A percentile compares a stretch with the other conserved stretches of the same genome.
phyloP scores from a whole-genome alignment of 2,329 filamentous ascomycete species.

The Fusarium tricinctum region DNA sequence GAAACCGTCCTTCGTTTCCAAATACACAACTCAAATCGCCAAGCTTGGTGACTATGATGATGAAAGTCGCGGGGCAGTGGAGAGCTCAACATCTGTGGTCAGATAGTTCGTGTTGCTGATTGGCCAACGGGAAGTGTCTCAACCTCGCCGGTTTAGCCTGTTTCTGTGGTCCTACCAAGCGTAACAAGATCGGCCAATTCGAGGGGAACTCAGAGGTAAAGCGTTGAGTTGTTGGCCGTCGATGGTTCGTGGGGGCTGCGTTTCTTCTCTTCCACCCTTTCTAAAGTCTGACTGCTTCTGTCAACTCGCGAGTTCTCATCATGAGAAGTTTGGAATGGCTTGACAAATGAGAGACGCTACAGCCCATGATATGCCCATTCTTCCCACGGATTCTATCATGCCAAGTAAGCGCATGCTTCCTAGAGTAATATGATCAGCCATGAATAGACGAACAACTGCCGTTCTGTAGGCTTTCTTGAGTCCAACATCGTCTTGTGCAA shows the following conservation, averaged over 20 bases:
- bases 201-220: neutral
- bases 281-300: neutral
- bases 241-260: neutral
- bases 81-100: constrained; percentile 18
- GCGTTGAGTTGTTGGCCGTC: neutral
- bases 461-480: constrained; percentile 55
- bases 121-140: constrained; percentile 17
- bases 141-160: constrained; percentile 30
- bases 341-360: constrained; percentile 38
- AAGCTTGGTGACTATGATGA: constrained; percentile 18
- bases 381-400: constrained; percentile 53
- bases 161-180: constrained; percentile 12
- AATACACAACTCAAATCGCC: neutral
- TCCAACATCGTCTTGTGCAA: constrained; percentile 51
- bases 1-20: neutral
- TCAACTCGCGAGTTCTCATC: neutral
- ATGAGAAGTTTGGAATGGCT: constrained; percentile 22
- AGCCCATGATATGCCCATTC: constrained; percentile 54
- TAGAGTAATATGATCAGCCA: constrained; percentile 59
- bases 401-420: constrained; percentile 53
- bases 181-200: neutral
- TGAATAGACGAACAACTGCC: constrained; percentile 59
- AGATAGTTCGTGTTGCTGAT: constrained; percentile 25
- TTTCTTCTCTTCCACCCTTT: neutral
- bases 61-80: constrained; percentile 42